These are phyloP conservation scores for Zygnema cylindricum DNA, from an alignment of 139 green algal species.

Conservation along the genomic window DNA sequence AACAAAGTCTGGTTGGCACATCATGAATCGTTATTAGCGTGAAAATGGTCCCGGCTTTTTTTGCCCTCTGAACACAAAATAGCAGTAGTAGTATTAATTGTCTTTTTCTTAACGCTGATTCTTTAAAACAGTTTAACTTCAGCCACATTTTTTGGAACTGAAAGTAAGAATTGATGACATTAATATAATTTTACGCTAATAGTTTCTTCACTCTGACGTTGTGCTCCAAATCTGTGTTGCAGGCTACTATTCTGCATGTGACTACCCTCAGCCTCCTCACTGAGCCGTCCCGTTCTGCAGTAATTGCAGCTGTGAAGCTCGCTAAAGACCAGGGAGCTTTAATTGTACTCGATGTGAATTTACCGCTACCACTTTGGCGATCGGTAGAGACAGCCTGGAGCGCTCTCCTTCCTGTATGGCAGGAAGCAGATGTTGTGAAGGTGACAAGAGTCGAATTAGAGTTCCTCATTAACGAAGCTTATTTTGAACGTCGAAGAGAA, in stretches of 20 bases:
- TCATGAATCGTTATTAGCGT: no score
- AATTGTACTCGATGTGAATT: conserved; percentile 35
- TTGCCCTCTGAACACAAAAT: no score
- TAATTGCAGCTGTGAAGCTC: background rate
- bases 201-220: no score
- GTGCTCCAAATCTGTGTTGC: no score
- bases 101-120: no score
- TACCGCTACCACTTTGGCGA: conserved; percentile 34
- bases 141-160: no score
- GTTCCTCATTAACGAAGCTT: conserved; percentile 42
- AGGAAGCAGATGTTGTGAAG: conserved; percentile 38
- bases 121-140: no score
- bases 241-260: background rate
- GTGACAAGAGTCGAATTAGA: conserved; percentile 26
- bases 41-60: no score
- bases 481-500: conserved; percentile 10
- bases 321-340: background rate
- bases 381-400: conserved; percentile 5
- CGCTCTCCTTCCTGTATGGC: conserved; percentile 15
- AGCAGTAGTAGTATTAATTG: no score
- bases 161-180: no score
- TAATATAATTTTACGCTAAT: no score
- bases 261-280: conserved; percentile 20
- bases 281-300: background rate
- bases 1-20: no score